A percentile compares a stretch with the other conserved stretches of the same genome.
Evolutionary conservation across 371 early-diverging fungal species (phyloP).

Genomic region (Batkoa obscura): DNA sequence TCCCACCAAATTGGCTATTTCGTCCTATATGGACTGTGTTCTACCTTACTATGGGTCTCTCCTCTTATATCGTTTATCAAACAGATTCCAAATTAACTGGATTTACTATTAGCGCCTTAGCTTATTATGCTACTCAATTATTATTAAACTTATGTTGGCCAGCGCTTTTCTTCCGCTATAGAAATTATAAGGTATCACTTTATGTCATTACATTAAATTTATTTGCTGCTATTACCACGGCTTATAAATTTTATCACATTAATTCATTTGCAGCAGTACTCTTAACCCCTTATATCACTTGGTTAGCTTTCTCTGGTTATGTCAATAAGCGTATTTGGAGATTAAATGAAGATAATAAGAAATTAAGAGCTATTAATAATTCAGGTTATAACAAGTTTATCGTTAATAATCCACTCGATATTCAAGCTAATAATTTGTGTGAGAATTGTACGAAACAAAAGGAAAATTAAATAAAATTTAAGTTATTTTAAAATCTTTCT

Average conservation of each 20-base stretch:
- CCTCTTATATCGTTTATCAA: background rate
- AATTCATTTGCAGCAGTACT: background rate
- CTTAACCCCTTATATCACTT: background rate
- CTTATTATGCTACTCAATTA: background rate
- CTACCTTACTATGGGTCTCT: background rate
- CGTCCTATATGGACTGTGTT: background rate
- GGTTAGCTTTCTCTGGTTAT: background rate
- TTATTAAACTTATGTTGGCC: background rate
- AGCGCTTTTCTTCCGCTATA: background rate
- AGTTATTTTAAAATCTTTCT: too few species aligned
- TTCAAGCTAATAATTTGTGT: too few species aligned
- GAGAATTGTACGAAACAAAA: too few species aligned
- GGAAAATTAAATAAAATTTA: too few species aligned
- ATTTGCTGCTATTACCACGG: background rate
- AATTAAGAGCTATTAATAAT: too few species aligned
- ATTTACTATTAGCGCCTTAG: background rate
- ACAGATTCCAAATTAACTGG: background rate
- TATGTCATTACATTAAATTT: background rate
- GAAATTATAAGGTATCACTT: background rate
- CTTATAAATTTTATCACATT: background rate
- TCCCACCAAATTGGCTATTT: background rate
- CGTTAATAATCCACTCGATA: too few species aligned
- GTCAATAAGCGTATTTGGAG: constrained; percentile 1
- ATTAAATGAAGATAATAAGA: background rate
- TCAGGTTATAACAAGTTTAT: too few species aligned